phyloP scores from a whole-genome alignment of 177 flowering plant genomes.

The Telopea speciosissima region DNA sequence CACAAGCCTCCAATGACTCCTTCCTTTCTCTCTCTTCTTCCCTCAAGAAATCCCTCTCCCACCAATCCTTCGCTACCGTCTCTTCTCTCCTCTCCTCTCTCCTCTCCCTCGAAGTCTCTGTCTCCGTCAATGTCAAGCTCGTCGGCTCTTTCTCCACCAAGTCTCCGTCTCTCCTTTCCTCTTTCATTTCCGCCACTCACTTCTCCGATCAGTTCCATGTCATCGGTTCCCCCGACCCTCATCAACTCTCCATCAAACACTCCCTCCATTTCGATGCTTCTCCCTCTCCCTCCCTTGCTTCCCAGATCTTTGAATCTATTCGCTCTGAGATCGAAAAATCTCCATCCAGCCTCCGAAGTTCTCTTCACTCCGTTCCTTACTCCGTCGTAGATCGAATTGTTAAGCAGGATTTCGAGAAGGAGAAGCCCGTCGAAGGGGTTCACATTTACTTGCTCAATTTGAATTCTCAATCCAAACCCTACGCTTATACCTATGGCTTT shows the following conservation, averaged over 20 bases:
- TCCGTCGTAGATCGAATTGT: conserved; percentile 26
- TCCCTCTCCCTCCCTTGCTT: conserved; percentile 32
- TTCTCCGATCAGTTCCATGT: conserved; percentile 37
- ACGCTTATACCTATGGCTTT: conserved; percentile 50
- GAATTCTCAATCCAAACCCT: conserved; percentile 45
- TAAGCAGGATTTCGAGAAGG: conserved; percentile 48
- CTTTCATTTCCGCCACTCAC: conserved; percentile 27
- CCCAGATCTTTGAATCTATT: conserved; percentile 37
- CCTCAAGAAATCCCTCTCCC: conserved; percentile 28
- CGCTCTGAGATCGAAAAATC: conserved; percentile 30
- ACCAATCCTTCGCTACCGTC: conserved; percentile 12
- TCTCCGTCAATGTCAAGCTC: conserved; percentile 32
- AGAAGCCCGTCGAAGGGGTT: conserved; percentile 42
- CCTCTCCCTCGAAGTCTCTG: conserved; percentile 25
- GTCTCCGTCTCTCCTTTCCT: conserved; percentile 21
- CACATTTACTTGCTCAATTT: conserved; percentile 57
- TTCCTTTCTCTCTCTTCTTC: conserved; percentile 29
- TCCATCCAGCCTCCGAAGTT: conserved; percentile 40
- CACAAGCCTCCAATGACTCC: conserved; percentile 56
- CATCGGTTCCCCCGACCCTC: conserved; percentile 26
- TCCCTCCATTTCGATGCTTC: conserved; percentile 51
- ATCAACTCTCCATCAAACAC: conserved; percentile 41
- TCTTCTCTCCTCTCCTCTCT: conserved; percentile 20
- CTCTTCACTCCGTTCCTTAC: conserved; percentile 47
- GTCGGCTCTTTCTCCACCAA: conserved; percentile 35